Percentiles rank a stretch among this genome's conserved stretches.
These are phyloP conservation scores for Senecio squalidus DNA, from an alignment of 140 eudicot species.

Conservation along the genomic window DNA sequence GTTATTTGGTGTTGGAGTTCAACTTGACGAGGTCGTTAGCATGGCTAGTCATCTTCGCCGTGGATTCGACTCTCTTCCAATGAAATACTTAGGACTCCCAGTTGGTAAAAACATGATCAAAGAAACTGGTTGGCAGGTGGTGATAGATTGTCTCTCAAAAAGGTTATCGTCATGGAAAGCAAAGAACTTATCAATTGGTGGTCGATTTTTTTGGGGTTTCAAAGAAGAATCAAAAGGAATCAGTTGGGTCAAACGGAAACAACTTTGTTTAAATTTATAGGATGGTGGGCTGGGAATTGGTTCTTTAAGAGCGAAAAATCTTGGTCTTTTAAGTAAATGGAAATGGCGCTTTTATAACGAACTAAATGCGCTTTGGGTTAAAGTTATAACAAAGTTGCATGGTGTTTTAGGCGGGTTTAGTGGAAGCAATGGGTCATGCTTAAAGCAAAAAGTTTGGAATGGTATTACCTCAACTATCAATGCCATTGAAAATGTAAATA, in stretches of 20 bases:
- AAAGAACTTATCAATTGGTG: not conserved
- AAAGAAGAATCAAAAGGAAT: not conserved
- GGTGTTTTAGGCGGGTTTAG: not conserved
- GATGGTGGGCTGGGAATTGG: not conserved
- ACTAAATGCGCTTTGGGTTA: not conserved
- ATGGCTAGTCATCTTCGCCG: not conserved
- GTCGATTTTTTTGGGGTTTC: not conserved
- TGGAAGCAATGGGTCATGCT: not conserved
- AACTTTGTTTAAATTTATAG: not conserved
- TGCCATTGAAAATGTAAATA: not conserved
- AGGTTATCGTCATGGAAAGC: not conserved
- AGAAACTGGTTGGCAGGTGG: not conserved
- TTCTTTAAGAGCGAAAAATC: not conserved
- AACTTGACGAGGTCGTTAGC: not conserved
- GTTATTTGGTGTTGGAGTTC: not conserved
- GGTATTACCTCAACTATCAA: not conserved
- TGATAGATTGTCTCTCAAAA: not conserved
- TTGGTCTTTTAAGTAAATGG: not conserved
- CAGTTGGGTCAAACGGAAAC: not conserved
- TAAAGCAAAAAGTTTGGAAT: not conserved
- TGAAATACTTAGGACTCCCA: not conserved
- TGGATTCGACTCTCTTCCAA: not conserved
- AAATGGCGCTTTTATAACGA: not conserved
- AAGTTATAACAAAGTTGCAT: not conserved
- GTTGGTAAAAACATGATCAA: not conserved